Evolutionary conservation across 176 grass and related monocot genomes (phyloP), one percentile per base, ranked within the genome.

Genomic region (Ananas comosus): DNA sequence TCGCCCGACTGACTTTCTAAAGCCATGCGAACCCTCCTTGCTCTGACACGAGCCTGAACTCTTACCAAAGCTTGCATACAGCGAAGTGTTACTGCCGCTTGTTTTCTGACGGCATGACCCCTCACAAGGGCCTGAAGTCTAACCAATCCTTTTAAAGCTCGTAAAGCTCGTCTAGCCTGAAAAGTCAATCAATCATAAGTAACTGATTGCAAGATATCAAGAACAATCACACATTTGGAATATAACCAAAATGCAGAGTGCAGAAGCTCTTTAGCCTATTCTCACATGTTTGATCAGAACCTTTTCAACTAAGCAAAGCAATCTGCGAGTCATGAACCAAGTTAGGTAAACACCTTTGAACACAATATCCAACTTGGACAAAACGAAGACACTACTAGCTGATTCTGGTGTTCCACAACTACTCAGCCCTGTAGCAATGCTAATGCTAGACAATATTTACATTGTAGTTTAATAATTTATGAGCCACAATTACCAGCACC

Each of bases 71-170:
- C 89, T 66, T 90, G 80, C 93, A 97, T 92, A 78, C 93, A 89
- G 65, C 74, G 81, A 77, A 97, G 74, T 49, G 89, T 97, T 29
- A 97, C 79, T 53, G 89, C 89, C 17, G 91, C 86, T 78, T 97
- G 89, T 77, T 84, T 75, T 57, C 89, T 83, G 71, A 97, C 93
- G 17, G 72, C 69, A 3, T 85, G 83, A 23, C 89, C 88, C 18
- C 93, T 82, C 57, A 96, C 79, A 64, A 96, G 79, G 18, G 93
- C 93, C 79, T 96, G 88, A 69, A 96, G 82, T 88, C 93, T 85
- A 70, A 96, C 88, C 73, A 96, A 85, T 11, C 88, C 89, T 76
- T 80, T 76, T 61, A 96, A 72, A 72, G 93, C 88, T 75, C 85
- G 83, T 65, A 96, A 64, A 64, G 93, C 93, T 77, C 89, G 80